Percentiles rank a stretch among this genome's conserved stretches.
Evolutionary conservation across 169 alveolate genomes (phyloP).

Genomic region (Cryptosporidium xiaoi): DNA sequence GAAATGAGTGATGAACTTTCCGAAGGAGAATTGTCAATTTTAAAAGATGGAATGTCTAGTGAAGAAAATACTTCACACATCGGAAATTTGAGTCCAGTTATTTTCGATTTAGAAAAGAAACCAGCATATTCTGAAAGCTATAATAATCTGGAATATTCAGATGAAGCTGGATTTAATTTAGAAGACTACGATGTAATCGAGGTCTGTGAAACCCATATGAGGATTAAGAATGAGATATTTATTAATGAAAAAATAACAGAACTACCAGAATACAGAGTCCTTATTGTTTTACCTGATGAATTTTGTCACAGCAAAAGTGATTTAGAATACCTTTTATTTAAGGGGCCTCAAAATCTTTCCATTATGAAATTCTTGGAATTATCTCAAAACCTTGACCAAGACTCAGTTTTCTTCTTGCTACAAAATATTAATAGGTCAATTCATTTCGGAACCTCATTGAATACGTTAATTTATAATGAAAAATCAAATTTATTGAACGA

Average conservation of each 20-base stretch:
- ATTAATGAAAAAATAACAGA: background rate
- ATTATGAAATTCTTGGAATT: conserved; percentile 12
- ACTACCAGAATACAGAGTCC: conserved; percentile 56
- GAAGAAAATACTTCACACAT: background rate
- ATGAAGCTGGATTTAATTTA: background rate
- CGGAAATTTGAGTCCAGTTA: background rate
- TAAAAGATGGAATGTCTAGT: background rate
- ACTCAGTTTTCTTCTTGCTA: background rate
- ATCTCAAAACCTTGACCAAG: conserved; percentile 5
- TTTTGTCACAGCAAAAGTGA: conserved; percentile 10
- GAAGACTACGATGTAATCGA: too few relatives aligned
- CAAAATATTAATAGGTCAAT: conserved; percentile 1
- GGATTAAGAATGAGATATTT: too few relatives aligned
- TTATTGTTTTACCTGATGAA: conserved; percentile 48
- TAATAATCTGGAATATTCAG: background rate
- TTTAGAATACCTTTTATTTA: conserved; percentile 4
- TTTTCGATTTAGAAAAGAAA: background rate
- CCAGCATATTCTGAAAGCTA: background rate
- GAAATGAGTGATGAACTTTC: conserved; percentile 37
- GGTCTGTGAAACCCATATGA: too few relatives aligned
- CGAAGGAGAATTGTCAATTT: conserved; percentile 8
- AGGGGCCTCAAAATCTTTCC: conserved; percentile 66
- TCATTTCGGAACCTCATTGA: conserved; percentile 1
- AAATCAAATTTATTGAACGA: conserved; percentile 21
- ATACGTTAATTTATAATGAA: background rate